Evolutionary conservation across 768 basidiomycete genomes (phyloP).

Genomic region (Suillus lakei): DNA sequence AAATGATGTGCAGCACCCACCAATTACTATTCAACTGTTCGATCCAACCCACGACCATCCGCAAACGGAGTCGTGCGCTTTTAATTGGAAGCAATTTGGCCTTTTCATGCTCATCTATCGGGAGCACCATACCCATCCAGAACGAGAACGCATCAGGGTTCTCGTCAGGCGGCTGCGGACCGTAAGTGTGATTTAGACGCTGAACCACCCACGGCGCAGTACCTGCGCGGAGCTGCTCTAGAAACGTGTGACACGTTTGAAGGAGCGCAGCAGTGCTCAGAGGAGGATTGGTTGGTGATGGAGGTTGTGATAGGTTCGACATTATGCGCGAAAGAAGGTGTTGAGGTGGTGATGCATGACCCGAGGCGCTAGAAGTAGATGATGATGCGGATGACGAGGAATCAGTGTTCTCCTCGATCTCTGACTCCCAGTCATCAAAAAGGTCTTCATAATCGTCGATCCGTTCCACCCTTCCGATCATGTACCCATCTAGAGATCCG

Average conservation of each 20-base stretch:
- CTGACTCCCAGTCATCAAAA: slow-evolving; percentile 29
- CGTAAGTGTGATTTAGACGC: slow-evolving; percentile 78
- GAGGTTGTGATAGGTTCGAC: slow-evolving; percentile 15
- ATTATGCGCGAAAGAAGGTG: slow-evolving; percentile 22
- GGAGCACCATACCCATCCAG: slow-evolving; percentile 90
- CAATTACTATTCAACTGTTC: slow-evolving; percentile 70
- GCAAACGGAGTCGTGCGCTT: slow-evolving; percentile 75
- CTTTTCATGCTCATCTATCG: slow-evolving; percentile 91
- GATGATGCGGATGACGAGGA: slow-evolving; percentile 21
- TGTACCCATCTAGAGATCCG: slow-evolving; percentile 87
- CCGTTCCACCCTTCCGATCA: slow-evolving; percentile 80
- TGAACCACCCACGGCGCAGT: slow-evolving; percentile 95
- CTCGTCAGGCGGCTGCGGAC: slow-evolving; percentile 63
- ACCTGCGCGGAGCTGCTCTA: slow-evolving; percentile 64
- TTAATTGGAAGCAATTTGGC: slow-evolving; percentile 84
- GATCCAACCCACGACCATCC: slow-evolving; percentile 94
- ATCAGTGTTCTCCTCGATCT: slow-evolving; percentile 19
- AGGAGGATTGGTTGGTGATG: slow-evolving; percentile 11
- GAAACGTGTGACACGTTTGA: slow-evolving; percentile 61
- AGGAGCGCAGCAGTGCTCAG: slow-evolving; percentile 42
- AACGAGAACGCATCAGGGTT: slow-evolving; percentile 79
- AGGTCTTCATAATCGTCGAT: slow-evolving; percentile 42
- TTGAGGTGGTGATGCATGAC: slow-evolving; percentile 14
- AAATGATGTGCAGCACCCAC: slow-evolving; percentile 35
- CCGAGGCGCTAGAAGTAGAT: slow-evolving; percentile 9